Percentiles rank a stretch among this genome's conserved stretches.
Evolutionary conservation across 2,329 filamentous ascomycete species (phyloP).

Genomic region (Emmonsiellopsis sp.): DNA sequence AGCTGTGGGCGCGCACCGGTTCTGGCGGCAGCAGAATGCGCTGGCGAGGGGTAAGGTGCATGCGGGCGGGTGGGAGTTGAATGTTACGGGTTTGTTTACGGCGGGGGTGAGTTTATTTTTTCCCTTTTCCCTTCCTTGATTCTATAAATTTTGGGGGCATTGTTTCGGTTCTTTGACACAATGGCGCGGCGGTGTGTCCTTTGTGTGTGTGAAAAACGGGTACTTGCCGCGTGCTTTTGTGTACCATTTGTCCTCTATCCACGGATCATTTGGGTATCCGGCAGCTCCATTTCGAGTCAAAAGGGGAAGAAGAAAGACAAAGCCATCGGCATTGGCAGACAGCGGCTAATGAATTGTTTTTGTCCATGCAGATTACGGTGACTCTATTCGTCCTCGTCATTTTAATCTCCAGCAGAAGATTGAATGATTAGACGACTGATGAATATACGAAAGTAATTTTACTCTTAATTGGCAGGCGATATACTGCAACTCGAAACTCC

Average conservation of each 20-base stretch:
- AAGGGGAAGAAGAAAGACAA: no score
- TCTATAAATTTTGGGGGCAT: not conserved
- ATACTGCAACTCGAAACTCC: not conserved
- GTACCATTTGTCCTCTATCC: no score
- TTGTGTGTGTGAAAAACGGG: not conserved
- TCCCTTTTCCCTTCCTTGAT: not conserved
- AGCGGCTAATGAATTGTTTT: not conserved
- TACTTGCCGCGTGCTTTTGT: not conserved
- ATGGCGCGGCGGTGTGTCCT: not conserved
- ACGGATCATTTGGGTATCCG: no score
- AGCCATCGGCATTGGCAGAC: no score
- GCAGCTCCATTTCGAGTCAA: no score
- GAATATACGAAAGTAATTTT: not conserved
- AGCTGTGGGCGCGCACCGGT: constrained; percentile 43
- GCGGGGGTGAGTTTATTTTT: constrained; percentile 6
- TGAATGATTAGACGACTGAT: not conserved
- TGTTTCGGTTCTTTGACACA: not conserved
- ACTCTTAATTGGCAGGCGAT: not conserved
- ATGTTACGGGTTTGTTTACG: constrained; percentile 3
- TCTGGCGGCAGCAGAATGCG: constrained; percentile 48
- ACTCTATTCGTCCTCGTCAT: constrained; percentile 11
- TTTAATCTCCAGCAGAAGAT: constrained; percentile 6
- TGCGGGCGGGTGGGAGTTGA: constrained; percentile 35
- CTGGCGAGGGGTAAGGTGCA: constrained; percentile 35
- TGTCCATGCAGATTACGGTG: constrained; percentile 4